Base-by-base conservation (phyloP, 2,329 filamentous ascomycete species). In the Fusarium coffeatum region DNA sequence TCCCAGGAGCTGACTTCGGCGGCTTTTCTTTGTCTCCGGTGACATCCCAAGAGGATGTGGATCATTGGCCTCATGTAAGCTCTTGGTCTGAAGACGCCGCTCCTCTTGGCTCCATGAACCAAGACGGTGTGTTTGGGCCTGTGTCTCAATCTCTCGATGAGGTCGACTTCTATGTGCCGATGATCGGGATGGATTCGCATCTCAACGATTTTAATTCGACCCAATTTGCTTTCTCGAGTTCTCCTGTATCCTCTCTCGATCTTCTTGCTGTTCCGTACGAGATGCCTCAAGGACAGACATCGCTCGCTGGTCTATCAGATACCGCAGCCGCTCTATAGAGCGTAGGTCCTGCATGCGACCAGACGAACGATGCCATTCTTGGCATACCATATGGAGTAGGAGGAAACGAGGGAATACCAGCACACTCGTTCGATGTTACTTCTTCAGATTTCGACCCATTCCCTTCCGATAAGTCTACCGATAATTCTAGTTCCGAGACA, bases 271-370 rank as follows among this genome's bases (percentile, higher is more conserved):
- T 42, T 22, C 22, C 28, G 13, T 22, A 45, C 15, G 59, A 58
- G 42, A 37, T 45, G n/a, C 22, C 43, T 37, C 42, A 27, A 18
- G 53, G 13, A 22, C 16, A 40, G n/a, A 10, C 30, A 61, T 40
- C 41, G 30, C 20, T 50, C 50, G 48, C 64, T 49, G 53, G 27
- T 51, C 53, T 45, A 40, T 32, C 55, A 62, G 48, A 41, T 34
- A 41, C 32, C 20, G 18, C 11, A 30, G 18, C 20, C 47, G 16
- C 60, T 72, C 71, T 70, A 16, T 73, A 73, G 71, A 68, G 62
- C 48, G 56, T 45, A 28, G 25, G 34, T 58, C 45, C 57, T 46
- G 51, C 13, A 16, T 46, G 8, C 37, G 45, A 48, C 22, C 40
- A 61, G 41, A 48, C 50, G 18, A 55, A 49, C 37, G 34, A 61